phyloP scores from a whole-genome alignment of 2,329 filamentous ascomycete genomes.

The Pyricularia sp. region DNA sequence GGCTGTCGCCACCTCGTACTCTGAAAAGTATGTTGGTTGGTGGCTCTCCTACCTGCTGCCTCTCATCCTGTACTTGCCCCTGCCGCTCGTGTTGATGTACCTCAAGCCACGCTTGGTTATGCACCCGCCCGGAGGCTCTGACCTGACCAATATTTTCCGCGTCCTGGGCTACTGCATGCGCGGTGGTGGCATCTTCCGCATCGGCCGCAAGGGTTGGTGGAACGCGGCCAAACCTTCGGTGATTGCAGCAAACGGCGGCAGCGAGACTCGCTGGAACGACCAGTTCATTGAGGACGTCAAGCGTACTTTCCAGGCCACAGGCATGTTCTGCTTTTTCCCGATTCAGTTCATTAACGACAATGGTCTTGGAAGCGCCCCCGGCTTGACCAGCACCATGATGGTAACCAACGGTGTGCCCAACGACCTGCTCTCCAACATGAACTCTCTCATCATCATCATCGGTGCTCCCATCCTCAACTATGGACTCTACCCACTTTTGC shows the following conservation, averaged over 20 bases:
- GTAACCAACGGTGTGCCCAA: constrained; percentile 45
- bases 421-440: constrained; percentile 51
- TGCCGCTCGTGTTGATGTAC: constrained; percentile 30
- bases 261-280: constrained; percentile 17
- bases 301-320: constrained; percentile 35
- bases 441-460: constrained; percentile 51
- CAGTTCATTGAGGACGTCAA: constrained; percentile 45
- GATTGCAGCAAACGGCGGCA: constrained; percentile 25
- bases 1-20: constrained; percentile 58
- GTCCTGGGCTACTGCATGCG: constrained; percentile 29
- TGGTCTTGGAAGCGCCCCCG: constrained; percentile 39
- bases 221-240: constrained; percentile 17
- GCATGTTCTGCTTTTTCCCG: constrained; percentile 39
- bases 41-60: constrained; percentile 54
- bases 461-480: constrained; percentile 42
- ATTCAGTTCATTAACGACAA: constrained; percentile 34
- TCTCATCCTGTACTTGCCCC: constrained; percentile 29
- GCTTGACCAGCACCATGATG: constrained; percentile 37
- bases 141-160: constrained; percentile 31
- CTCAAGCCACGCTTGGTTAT: constrained; percentile 31
- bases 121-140: constrained; percentile 33
- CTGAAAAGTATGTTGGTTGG: constrained; percentile 68
- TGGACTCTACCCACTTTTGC: constrained; percentile 47
- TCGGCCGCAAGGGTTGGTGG: constrained; percentile 25
- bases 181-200: constrained; percentile 25